Conservation (phyloP, 495 filamentous ascomycete species). For the Oidiodendron maius region DNA sequence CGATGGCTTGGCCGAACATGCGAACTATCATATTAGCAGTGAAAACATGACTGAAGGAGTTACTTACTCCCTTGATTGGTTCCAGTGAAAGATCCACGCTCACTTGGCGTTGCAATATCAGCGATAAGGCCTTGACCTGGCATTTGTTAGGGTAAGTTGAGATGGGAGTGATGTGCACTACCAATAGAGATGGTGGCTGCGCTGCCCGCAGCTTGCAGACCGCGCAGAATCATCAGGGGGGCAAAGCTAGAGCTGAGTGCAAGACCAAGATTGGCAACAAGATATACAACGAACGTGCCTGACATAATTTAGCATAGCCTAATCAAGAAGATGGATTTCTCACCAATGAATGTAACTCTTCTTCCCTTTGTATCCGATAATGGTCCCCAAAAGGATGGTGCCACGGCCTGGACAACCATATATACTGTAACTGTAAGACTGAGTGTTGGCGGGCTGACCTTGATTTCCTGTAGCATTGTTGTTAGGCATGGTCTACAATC, state of each 20-base stretch:
- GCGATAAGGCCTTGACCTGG: constrained; percentile 44
- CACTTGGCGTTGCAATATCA: constrained; percentile 45
- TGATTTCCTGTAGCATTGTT: constrained; percentile 20
- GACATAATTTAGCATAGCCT: not conserved
- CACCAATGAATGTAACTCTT: constrained; percentile 46
- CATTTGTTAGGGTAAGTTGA: not conserved
- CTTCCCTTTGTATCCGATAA: constrained; percentile 52
- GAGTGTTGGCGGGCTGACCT: constrained; percentile 23
- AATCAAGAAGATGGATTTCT: not conserved
- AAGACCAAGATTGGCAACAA: constrained; percentile 54
- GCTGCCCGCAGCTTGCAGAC: constrained; percentile 55
- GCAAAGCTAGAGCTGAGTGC: constrained; percentile 52
- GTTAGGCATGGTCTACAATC: constrained; percentile 2
- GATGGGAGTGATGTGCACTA: not conserved
- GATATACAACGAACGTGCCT: constrained; percentile 49
- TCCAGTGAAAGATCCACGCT: constrained; percentile 50
- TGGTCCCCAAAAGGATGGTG: constrained; percentile 36
- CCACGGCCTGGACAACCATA: constrained; percentile 23
- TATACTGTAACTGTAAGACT: constrained; percentile 35
- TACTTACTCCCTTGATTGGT: constrained; percentile 43
- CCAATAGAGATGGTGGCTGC: constrained; percentile 47
- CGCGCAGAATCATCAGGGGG: constrained; percentile 51
- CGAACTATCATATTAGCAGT: constrained; percentile 8
- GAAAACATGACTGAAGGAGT: constrained; percentile 20
- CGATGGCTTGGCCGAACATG: constrained; percentile 21